Conservation (phyloP, 768 basidiomycete species). For the Guyanaporus albipodus region DNA sequence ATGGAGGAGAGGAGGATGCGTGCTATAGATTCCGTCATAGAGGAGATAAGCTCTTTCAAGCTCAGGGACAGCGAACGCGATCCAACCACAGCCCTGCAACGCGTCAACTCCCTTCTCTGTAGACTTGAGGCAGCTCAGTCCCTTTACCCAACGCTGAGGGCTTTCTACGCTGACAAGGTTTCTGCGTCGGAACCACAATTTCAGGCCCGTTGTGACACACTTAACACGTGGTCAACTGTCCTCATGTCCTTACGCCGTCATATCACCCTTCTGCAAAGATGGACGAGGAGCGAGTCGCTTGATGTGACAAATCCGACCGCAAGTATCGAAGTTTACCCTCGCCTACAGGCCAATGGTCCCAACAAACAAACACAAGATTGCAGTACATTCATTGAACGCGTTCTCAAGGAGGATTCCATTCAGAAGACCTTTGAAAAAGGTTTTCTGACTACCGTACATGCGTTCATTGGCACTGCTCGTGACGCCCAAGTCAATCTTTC, state of each 20-base stretch:
- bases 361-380: slow-evolving; percentile 54
- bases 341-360: slow-evolving; percentile 29
- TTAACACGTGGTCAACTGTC: slow-evolving; percentile 91
- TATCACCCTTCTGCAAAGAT: slow-evolving; percentile 74
- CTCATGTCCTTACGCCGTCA: slow-evolving; percentile 81
- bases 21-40: slow-evolving; percentile 77
- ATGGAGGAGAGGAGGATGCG: slow-evolving; percentile 82
- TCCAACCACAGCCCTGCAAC: slow-evolving; percentile 47
- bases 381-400: slow-evolving; percentile 87
- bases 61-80: slow-evolving; percentile 41
- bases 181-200: slow-evolving; percentile 62
- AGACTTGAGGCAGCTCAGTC: slow-evolving; percentile 81
- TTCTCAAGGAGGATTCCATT: slow-evolving; percentile 95
- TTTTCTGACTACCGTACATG: slow-evolving; percentile 81
- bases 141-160: slow-evolving; percentile 80
- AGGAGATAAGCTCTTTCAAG: slow-evolving; percentile 77
- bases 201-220: slow-evolving; percentile 79
- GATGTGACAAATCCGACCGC: slow-evolving; percentile 83
- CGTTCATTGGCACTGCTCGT: slow-evolving; percentile 81
- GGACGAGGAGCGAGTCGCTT: slow-evolving; percentile 91
- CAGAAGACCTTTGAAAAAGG: slow-evolving; percentile 92
- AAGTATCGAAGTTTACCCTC: slow-evolving; percentile 46
- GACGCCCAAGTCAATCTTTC: slow-evolving; percentile 82
- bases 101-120: slow-evolving; percentile 63
- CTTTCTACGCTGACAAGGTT: slow-evolving; percentile 76